Conservation (phyloP, 805 yeast genomes). For the Lachancea dasiensis region DNA sequence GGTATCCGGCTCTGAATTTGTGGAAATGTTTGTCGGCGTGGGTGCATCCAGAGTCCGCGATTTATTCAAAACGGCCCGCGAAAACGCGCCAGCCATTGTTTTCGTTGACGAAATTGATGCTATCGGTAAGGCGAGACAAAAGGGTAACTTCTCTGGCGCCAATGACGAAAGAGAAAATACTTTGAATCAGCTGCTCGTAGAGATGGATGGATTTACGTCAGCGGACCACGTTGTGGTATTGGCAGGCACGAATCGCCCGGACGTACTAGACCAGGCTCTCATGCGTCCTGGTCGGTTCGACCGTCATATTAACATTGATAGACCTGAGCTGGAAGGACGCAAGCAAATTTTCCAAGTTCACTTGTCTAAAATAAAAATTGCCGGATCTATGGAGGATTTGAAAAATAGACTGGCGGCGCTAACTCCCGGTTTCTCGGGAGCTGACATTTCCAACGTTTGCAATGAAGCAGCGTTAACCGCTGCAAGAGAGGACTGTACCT, state of each 20-base stretch:
- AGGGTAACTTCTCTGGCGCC: constrained; percentile 68
- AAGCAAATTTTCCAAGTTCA: constrained; percentile 82
- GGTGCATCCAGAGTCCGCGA: constrained; percentile 95
- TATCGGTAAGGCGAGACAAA: constrained; percentile 78
- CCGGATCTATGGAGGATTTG: constrained; percentile 47
- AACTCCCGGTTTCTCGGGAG: constrained; percentile 95
- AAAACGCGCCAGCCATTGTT: constrained; percentile 83
- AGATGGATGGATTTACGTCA: constrained; percentile 92
- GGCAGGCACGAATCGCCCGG: constrained; percentile 93
- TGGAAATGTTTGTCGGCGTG: constrained; percentile 96
- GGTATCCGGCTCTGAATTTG: constrained; percentile 90
- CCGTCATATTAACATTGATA: constrained; percentile 78
- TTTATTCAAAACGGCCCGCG: constrained; percentile 81
- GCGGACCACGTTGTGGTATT: constrained; percentile 86
- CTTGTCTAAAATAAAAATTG: constrained; percentile 50
- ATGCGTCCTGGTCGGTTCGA: constrained; percentile 95
- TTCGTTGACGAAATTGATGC: constrained; percentile 96
- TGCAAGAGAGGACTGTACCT: constrained; percentile 63
- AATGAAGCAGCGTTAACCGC: constrained; percentile 93
- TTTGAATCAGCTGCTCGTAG: constrained; percentile 84
- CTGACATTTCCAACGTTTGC: constrained; percentile 92
- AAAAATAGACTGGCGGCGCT: constrained; percentile 83
- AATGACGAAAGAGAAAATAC: constrained; percentile 94
- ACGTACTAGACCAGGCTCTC: constrained; percentile 81
- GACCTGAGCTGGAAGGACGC: constrained; percentile 86